phyloP scores from a whole-genome alignment of 805 yeast genomes.

The Kodamaea restingae region DNA sequence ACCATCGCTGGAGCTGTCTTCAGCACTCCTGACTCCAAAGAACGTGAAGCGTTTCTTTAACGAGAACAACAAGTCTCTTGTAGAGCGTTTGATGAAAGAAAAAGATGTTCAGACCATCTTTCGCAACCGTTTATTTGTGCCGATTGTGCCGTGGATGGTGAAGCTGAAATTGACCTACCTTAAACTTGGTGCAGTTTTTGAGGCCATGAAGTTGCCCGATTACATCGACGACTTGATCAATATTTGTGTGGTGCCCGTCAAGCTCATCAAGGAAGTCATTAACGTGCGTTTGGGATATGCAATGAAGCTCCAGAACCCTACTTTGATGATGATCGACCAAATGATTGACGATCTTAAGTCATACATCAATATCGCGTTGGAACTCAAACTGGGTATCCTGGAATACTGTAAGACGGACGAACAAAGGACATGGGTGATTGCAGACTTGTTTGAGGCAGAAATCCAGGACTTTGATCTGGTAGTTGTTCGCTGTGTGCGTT shows the following conservation, averaged over 20 bases:
- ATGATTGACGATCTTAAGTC: constrained; percentile 80
- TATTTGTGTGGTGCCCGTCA: constrained; percentile 71
- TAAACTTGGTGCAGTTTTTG: constrained; percentile 56
- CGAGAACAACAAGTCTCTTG: constrained; percentile 64
- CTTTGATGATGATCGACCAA: constrained; percentile 95
- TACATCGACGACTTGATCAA: constrained; percentile 61
- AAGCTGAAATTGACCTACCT: constrained; percentile 74
- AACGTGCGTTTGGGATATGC: constrained; percentile 74
- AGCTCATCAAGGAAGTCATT: constrained; percentile 74
- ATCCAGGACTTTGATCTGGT: constrained; percentile 53
- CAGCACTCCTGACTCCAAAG: constrained; percentile 14
- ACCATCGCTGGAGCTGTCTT: constrained; percentile 12
- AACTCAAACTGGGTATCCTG: constrained; percentile 62
- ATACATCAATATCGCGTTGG: constrained; percentile 71
- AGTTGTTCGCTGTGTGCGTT: constrained; percentile 68
- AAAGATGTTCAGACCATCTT: constrained; percentile 72
- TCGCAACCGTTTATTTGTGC: constrained; percentile 60
- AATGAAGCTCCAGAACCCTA: constrained; percentile 71
- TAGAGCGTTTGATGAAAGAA: constrained; percentile 78
- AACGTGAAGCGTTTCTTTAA: constrained; percentile 39
- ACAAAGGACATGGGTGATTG: constrained; percentile 66
- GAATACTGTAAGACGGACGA: constrained; percentile 53
- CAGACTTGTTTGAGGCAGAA: constrained; percentile 57
- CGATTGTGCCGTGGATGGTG: constrained; percentile 75
- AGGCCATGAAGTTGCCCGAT: constrained; percentile 68